phyloP scores from a whole-genome alignment of 768 basidiomycete species.

The Lactifluus pinguis region DNA sequence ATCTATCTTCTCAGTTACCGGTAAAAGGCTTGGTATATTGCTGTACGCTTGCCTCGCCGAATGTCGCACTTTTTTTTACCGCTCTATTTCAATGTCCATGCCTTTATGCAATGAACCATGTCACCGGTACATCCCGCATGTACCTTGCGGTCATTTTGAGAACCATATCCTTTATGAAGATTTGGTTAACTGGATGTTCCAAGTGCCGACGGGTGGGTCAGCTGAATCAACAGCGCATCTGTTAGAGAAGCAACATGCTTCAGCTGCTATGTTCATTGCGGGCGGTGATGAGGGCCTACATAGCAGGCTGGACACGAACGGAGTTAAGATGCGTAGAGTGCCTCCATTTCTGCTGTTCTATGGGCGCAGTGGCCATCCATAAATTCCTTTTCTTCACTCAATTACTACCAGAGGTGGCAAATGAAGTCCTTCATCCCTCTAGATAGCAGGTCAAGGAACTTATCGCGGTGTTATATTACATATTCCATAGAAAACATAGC shows the following conservation, averaged over 20 bases:
- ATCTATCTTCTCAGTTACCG: conserved; percentile 54
- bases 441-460: neutral
- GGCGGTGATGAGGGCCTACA: neutral
- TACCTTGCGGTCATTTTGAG: neutral
- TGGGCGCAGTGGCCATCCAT: too few relatives aligned
- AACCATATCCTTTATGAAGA: neutral
- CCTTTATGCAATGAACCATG: conserved; percentile 19
- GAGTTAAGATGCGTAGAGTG: too few relatives aligned
- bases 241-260: neutral
- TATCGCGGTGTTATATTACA: neutral
- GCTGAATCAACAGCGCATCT: neutral
- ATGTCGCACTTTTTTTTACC: conserved; percentile 35
- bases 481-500: neutral
- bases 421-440: neutral
- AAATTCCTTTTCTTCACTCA: too few relatives aligned
- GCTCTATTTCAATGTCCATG: conserved; percentile 29
- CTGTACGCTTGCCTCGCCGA: conserved; percentile 36
- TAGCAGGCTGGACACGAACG: neutral
- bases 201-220: neutral
- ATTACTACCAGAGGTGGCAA: neutral
- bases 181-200: neutral
- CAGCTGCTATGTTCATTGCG: neutral
- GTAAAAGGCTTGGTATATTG: conserved; percentile 37
- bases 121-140: neutral
- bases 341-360: neutral